phyloP scores from a whole-genome alignment of 169 alveolate species.

The Cyclospora cayetanensis region DNA sequence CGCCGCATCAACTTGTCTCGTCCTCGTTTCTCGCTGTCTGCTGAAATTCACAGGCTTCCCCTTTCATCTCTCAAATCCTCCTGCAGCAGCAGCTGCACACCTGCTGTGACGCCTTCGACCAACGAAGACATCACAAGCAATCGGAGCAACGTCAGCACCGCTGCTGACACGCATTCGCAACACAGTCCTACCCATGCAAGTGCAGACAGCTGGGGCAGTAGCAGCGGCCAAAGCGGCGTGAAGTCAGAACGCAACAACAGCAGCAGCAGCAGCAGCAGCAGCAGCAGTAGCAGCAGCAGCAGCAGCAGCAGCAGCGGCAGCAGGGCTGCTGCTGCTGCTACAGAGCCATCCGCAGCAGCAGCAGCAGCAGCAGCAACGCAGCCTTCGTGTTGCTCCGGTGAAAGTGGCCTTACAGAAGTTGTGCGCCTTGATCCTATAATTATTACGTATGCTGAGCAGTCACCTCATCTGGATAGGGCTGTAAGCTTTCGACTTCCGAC shows the following conservation, averaged over 20 bases:
- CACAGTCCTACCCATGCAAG: background rate
- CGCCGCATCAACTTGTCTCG: slow-evolving; percentile 7
- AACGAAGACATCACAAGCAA: background rate
- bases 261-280: background rate
- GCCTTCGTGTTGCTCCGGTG: background rate
- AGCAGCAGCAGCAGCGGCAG: background rate
- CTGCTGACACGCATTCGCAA: no score
- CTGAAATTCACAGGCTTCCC: slow-evolving; percentile 31
- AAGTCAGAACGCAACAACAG: background rate
- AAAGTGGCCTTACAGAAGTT: background rate
- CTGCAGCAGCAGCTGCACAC: background rate
- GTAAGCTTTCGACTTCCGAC: background rate
- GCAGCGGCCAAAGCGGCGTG: background rate
- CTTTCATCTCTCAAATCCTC: background rate
- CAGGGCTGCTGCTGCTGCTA: background rate
- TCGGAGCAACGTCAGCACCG: background rate
- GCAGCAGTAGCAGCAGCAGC: background rate
- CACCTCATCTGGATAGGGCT: background rate
- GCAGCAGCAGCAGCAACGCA: background rate
- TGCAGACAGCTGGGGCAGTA: background rate
- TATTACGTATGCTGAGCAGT: background rate
- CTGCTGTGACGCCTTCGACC: background rate
- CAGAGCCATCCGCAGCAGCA: no score
- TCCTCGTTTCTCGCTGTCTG: slow-evolving; percentile 5
- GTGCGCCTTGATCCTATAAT: background rate